A percentile compares a stretch with the other conserved stretches of the same genome.
Conservation (phyloP, 1,284 basidiomycete genomes). For the Peniophora sp. region DNA sequence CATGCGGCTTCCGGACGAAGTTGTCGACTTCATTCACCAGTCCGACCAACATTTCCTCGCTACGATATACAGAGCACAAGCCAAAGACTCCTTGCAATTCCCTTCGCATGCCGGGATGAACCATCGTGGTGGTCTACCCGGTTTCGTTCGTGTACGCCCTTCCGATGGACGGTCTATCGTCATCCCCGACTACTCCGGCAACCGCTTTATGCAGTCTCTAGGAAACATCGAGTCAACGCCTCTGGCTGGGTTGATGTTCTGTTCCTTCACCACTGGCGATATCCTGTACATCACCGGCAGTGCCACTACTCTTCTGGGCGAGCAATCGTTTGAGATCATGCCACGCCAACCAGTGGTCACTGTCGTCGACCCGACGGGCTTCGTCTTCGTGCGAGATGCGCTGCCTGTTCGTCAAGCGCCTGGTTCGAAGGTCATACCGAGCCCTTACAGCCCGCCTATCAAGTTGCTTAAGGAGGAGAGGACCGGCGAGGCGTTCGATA, state of each 20-base stretch:
- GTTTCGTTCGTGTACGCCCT: slow-evolving; percentile 49
- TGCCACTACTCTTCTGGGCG: slow-evolving; percentile 43
- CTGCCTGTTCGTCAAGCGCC: slow-evolving; percentile 41
- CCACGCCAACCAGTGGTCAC: slow-evolving; percentile 47
- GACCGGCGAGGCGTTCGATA: slow-evolving; percentile 7
- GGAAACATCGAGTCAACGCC: slow-evolving; percentile 56
- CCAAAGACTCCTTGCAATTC: slow-evolving; percentile 25
- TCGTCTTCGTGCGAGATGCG: slow-evolving; percentile 44
- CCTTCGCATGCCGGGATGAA: slow-evolving; percentile 60
- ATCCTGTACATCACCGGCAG: slow-evolving; percentile 56
- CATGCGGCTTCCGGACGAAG: slow-evolving; percentile 39
- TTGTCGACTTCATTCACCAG: slow-evolving; percentile 37
- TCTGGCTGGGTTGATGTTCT: slow-evolving; percentile 45
- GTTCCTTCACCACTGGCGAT: slow-evolving; percentile 46
- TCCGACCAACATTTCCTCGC: slow-evolving; percentile 52
- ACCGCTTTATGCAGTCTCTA: slow-evolving; percentile 51
- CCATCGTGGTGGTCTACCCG: slow-evolving; percentile 52
- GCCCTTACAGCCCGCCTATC: slow-evolving; percentile 55
- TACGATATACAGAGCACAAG: slow-evolving; percentile 36
- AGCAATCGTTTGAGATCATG: slow-evolving; percentile 42
- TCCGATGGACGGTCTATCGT: slow-evolving; percentile 47
- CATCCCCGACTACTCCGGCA: slow-evolving; percentile 58
- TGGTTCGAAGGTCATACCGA: slow-evolving; percentile 26
- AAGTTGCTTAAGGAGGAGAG: slow-evolving; percentile 43
- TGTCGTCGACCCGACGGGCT: slow-evolving; percentile 41